phyloP scores from a whole-genome alignment of 495 filamentous ascomycete genomes.

The Elaphomyces granulatus region DNA sequence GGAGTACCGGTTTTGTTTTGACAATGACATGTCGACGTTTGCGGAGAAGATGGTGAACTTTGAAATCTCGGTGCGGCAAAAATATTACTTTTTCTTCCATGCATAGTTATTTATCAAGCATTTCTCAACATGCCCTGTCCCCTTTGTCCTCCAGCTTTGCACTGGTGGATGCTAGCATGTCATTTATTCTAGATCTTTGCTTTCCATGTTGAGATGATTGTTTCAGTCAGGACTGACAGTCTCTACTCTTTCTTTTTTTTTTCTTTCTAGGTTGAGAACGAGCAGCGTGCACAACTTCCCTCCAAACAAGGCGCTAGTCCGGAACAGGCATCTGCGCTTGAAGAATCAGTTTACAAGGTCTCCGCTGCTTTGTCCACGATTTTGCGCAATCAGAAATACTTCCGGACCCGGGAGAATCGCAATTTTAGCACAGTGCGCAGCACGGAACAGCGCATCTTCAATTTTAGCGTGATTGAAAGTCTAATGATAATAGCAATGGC shows the following conservation, averaged over 20 bases:
- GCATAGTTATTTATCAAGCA: no score
- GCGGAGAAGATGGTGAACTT: conserved; percentile 98
- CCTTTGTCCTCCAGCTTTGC: no score
- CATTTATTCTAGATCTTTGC: no score
- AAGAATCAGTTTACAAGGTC: conserved; percentile 93
- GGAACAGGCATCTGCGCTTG: conserved; percentile 80
- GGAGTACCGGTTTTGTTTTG: conserved; percentile 95
- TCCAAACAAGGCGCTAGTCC: conserved; percentile 81
- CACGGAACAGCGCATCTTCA: conserved; percentile 90
- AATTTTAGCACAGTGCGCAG: conserved; percentile 97
- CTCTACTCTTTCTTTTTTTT: conserved; percentile 9
- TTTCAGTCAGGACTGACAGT: no score
- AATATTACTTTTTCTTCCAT: background rate
- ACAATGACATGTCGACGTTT: conserved; percentile 96
- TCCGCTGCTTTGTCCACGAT: conserved; percentile 92
- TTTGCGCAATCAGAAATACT: conserved; percentile 96
- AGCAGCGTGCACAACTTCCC: conserved; percentile 65
- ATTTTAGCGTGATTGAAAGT: conserved; percentile 89
- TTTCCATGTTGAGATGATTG: background rate
- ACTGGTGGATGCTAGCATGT: no score
- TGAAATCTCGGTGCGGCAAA: conserved; percentile 71
- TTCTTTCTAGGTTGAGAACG: conserved; percentile 71
- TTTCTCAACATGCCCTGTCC: background rate
- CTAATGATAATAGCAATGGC: conserved; percentile 93
- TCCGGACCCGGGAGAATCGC: conserved; percentile 95